Evolutionary conservation across 2,329 filamentous ascomycete genomes (phyloP), one percentile per base, ranked within the genome.

Genomic region (Neopestalotiopsis clavispora): DNA sequence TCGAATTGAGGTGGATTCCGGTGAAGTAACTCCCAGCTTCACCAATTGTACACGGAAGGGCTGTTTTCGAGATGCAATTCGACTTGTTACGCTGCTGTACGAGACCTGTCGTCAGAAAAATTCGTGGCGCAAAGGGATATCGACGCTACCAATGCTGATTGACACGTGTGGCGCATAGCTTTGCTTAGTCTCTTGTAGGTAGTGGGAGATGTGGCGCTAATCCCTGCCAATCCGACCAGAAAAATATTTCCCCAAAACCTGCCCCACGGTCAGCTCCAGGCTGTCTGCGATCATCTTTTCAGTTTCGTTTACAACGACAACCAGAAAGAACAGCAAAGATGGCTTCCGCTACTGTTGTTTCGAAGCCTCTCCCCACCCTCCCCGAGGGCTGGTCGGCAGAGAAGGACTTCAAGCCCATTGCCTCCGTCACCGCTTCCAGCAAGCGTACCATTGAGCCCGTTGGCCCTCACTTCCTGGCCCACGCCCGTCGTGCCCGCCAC

Each of bases 381-480:
- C 90, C 95, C 62, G 87, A 88, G 77, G 94, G 90, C 75, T 98
- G 95, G 95, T 86, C 88, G 60, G 92, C 89, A 71, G 94, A 97
- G 70, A 97, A 97, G 82, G 94, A 97, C 82, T 97, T 98, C 89
- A 96, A 96, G 85, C 83, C 92, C 69, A 80, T 97, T 73, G 92
- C 92, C 76, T 86, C 90, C 75, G 87, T 98, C 72, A 95, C 93
- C 71, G 84, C 88, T 72, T 90, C 94, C 52, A 92, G 90, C 65
- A 91, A 95, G 85, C 92, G 96, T 79, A 95, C 92, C 80, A 91
- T 99, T 77, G 96, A 98, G 86, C 95, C 96, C 67, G 94, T 98
- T 75, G 96, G 96, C 75, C 95, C 96, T 82, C 94, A 98, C 86
- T 99, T 98, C 87, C 91, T 99, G 74, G 96, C 96, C 75, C 95